Evolutionary conservation across 2,329 filamentous ascomycete species (phyloP).

Genomic region (Phialophora macrospora): DNA sequence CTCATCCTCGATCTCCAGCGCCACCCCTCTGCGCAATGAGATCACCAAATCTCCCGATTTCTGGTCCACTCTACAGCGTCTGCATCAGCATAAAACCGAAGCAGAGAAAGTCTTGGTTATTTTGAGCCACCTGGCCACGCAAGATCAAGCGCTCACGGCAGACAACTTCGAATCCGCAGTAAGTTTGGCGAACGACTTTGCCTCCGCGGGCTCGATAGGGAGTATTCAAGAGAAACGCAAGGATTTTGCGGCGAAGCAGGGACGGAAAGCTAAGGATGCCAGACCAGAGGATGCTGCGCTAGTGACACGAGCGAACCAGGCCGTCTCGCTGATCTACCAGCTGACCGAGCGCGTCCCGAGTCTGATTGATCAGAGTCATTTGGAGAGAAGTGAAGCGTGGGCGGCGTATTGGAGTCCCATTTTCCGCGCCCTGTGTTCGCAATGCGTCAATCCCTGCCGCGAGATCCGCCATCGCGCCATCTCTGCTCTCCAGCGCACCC

Average conservation of each 20-base stretch:
- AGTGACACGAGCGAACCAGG: constrained; percentile 77
- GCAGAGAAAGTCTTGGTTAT: constrained; percentile 83
- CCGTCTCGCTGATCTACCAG: constrained; percentile 78
- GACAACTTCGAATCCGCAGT: constrained; percentile 95
- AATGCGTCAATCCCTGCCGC: constrained; percentile 92
- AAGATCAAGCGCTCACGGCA: constrained; percentile 79
- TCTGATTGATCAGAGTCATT: constrained; percentile 89
- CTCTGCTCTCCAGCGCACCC: constrained; percentile 78
- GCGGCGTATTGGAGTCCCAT: constrained; percentile 97
- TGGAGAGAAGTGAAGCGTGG: constrained; percentile 91
- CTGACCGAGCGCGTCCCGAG: constrained; percentile 81
- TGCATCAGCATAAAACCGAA: constrained; percentile 71
- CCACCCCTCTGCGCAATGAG: constrained; percentile 80
- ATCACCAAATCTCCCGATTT: constrained; percentile 97
- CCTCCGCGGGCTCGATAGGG: constrained; percentile 73
- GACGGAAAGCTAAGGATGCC: constrained; percentile 36
- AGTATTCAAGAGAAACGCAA: constrained; percentile 39
- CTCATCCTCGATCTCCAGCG: constrained; percentile 75
- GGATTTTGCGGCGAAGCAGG: constrained; percentile 37
- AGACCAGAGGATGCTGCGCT: constrained; percentile 67
- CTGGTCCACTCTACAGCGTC: constrained; percentile 82
- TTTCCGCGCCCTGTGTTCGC: constrained; percentile 82
- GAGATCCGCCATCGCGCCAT: constrained; percentile 91
- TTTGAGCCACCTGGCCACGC: constrained; percentile 71
- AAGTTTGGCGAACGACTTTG: constrained; percentile 83